Base-by-base conservation (phyloP, 768 basidiomycete species). In the Gloeophyllum trabeum region DNA sequence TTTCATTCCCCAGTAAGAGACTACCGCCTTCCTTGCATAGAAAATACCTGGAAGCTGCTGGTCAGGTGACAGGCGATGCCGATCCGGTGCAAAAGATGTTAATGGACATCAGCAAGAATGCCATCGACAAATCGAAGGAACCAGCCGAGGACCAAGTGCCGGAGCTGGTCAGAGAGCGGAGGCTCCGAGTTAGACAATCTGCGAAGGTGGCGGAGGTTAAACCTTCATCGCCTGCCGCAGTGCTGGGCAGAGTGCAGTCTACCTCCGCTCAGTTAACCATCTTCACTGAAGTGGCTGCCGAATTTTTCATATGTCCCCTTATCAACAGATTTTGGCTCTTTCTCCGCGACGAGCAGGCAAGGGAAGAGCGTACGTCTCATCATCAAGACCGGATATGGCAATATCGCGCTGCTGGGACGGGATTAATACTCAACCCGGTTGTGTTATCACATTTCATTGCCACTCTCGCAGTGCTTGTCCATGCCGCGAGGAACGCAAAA, bases 311-410 rank as follows among this genome's bases (percentile, higher is more conserved):
- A 40, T 75, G 81, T 45, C 96, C 96, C 0, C 66, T 98, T 41
- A 74, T 97, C 61, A 84, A 92, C 51, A 76, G 81, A n/a, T 96
- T 98, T 61, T 99, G 92, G 92, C 55, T 71, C n/a, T 89, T 93
- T 62, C 74, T 96, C 35, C 76, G 86, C 5, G 90, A 94, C 51
- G 81, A 87, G 52, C 79, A 85, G 50, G 69, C 74, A 2, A 71
- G 88, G 26, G 85, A 90, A 53, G 72, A 76, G 40, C 72, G 86
- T 32, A 81, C 81, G 2, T 32, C 28, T 32, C 67, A 73, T 2
- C 69, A 70, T 30, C 67, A 67, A n/a, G 61, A 71, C 21, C 64
- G 63, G n/a, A 55, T 77, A 21, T 58, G 70, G 32, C 68, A 67
- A 41, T 89, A 87, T 52, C 70, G 71, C 13, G 76, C 83, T 1